Evolutionary conservation across 306 rosid species (phyloP), one percentile per base, ranked within the genome.

Genomic region (Trifolium fragiferum): DNA sequence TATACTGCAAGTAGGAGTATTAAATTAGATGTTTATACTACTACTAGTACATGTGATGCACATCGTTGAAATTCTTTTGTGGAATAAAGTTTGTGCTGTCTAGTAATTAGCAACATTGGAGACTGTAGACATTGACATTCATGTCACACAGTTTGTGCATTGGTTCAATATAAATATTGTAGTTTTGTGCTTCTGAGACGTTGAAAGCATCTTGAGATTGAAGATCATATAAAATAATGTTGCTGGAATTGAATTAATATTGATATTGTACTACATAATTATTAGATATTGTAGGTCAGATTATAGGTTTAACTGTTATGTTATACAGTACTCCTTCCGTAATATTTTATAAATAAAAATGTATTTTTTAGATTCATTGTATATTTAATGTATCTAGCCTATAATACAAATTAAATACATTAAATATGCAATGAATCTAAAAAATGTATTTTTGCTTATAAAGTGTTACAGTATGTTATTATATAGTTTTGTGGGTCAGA

Each of bases 91-190:
- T 83, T 66, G 66, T 23, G 30, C 49, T 81, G 71, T 82, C 60
- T 65, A 41, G 85, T 66, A 27, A 53, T 61, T 66, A 27, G 83
- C 68, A 61, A 78, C 58, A 51, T 74, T 60, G 69, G 59, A 68
- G 47, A 70, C 76, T 74, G 89, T 77, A 59, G 80, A 33, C 66
- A 74, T 74, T 80, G 83, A 78, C 87, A 66, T 83, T 76, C 74
- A 64, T 54, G 58, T 47, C 44, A 64, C 75, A 58, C 33, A 65
- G 76, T 69, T 76, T 66, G 35, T 53, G 38, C 78, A 13, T 84
- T 10, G 78, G 73, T 63, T 73, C 12, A 55, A 65, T 49, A 16
- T 64, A 70, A 74, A 68, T 61, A 70, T 38, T 54, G 58, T 41
- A 32, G 60, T 54, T 50, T 50, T 44, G 53, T 51, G 74, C 77